Percentiles rank a stretch among this genome's conserved stretches.
phyloP scores from a whole-genome alignment of 805 yeast species.

The Yarrowia alimentaria region DNA sequence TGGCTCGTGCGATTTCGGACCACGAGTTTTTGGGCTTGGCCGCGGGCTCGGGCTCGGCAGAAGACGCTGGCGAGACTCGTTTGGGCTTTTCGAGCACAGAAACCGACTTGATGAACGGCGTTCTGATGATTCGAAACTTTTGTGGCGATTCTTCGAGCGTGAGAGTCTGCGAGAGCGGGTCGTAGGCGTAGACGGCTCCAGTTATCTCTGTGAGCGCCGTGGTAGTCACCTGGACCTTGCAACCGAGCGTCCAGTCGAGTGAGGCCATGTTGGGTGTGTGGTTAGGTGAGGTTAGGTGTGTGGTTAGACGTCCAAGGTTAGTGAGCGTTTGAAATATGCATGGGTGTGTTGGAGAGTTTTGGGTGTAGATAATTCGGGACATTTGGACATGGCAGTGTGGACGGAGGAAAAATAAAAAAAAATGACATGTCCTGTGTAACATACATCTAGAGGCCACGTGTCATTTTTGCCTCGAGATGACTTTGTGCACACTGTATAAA shows the following conservation, averaged over 20 bases:
- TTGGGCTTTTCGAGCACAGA: slow-evolving; percentile 47
- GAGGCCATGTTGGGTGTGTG: neutral
- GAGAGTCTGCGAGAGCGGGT: slow-evolving; percentile 48
- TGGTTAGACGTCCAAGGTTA: neutral
- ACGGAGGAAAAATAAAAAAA: too few relatives aligned
- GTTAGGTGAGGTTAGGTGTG: neutral
- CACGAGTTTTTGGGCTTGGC: slow-evolving; percentile 26
- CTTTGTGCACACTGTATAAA: too few relatives aligned
- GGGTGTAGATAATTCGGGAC: too few relatives aligned
- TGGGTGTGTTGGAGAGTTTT: neutral
- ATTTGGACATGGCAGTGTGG: too few relatives aligned
- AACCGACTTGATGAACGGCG: slow-evolving; percentile 56
- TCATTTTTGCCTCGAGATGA: too few relatives aligned
- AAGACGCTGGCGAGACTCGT: too few relatives aligned
- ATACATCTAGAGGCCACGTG: too few relatives aligned
- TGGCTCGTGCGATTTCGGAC: slow-evolving; percentile 28
- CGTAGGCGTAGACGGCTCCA: slow-evolving; percentile 66
- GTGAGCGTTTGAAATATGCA: neutral
- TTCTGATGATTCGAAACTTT: slow-evolving; percentile 53
- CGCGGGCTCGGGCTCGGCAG: neutral
- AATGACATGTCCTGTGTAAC: too few relatives aligned
- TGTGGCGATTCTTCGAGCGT: slow-evolving; percentile 39
- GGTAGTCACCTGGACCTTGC: slow-evolving; percentile 56
- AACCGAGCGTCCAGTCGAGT: slow-evolving; percentile 26
- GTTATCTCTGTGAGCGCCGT: slow-evolving; percentile 53